Base-by-base conservation (phyloP, 441 rosid species). In the Viola pubescens region DNA sequence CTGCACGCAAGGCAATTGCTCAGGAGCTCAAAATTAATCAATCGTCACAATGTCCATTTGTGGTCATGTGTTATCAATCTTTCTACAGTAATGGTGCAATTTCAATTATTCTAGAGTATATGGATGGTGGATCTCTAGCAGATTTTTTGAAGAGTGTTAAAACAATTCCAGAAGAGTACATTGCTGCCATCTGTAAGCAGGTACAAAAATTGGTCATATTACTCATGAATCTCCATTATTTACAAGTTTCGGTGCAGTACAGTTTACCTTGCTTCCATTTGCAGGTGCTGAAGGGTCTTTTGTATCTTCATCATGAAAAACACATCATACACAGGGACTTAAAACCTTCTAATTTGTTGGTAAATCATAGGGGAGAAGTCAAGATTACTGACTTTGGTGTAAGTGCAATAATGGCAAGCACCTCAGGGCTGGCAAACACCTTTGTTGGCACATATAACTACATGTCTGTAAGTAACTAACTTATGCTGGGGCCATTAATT, bases 341-440 rank as follows among this genome's bases (percentile, higher is more conserved):
- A 71, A 94, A 94, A 73, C 98, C 98, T 9, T 94, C 98, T 5
- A 89, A 94, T 74, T 73, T 94, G 79, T 77, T 89, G 67, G 79
- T 89, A 69, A 94, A 89, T 70, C 98, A 94, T 66, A 83, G 82
- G 74, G 98, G 98, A 49, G 96, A 89, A 70, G 95, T 94, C 61
- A 94, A 94, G 78, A 89, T 94, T 56, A 85, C 97, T 38, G 97
- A 94, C 76, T 94, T 94, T 70, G 98, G 98, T 65, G 97, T 94
- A 72, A 89, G 98, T 74, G 79, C 91, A 3, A 81, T 94, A 69
- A 79, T 88, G 89, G 67, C 85, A 40, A 88, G 77, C 82, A 88
- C 98, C 5, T 75, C 86, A 11, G 98, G 88, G 47, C 81, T 60
- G 73, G 96, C 96, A 54, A 86, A 84, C 71, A 86, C 91, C 51